Conservation (phyloP, 257 asterid genomes). For the Scutellaria minor region DNA sequence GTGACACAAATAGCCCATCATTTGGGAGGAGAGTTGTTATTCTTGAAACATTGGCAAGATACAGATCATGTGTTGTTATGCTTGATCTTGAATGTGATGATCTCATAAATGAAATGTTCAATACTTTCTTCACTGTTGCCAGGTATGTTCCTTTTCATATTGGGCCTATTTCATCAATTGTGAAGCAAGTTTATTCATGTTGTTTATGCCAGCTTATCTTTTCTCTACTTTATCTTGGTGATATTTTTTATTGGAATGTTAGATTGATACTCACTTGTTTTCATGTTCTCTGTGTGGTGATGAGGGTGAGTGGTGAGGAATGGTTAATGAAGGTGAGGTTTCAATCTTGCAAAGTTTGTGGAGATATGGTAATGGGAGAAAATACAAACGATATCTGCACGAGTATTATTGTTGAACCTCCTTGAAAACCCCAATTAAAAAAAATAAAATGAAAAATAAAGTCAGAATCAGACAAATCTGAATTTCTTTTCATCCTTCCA, state of each 20-base stretch:
- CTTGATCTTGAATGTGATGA: constrained; percentile 98
- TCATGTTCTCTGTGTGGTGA: constrained; percentile 8
- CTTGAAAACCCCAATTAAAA: background rate
- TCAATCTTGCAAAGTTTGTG: constrained; percentile 18
- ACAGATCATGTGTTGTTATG: constrained; percentile 95
- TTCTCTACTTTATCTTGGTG: constrained; percentile 19
- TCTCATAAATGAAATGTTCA: constrained; percentile 87
- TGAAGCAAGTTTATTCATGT: constrained; percentile 20
- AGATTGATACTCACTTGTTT: background rate
- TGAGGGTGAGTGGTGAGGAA: constrained; percentile 4
- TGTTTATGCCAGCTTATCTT: constrained; percentile 19
- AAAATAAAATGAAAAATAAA: background rate
- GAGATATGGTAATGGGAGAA: constrained; percentile 21
- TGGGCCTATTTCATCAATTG: constrained; percentile 26
- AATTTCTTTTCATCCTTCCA: background rate
- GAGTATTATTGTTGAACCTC: constrained; percentile 7
- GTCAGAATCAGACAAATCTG: background rate
- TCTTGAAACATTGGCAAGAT: constrained; percentile 93
- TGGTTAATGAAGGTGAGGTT: constrained; percentile 5
- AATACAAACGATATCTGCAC: constrained; percentile 13
- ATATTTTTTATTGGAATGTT: constrained; percentile 23
- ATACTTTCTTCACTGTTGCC: constrained; percentile 74
- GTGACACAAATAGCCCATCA: constrained; percentile 70
- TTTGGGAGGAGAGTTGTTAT: constrained; percentile 93
- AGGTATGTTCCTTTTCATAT: constrained; percentile 53